A percentile compares a stretch with the other conserved stretches of the same genome.
These are phyloP conservation scores for Fusarium sp. DNA, from an alignment of 2,329 filamentous ascomycete species.

Conservation along the genomic window DNA sequence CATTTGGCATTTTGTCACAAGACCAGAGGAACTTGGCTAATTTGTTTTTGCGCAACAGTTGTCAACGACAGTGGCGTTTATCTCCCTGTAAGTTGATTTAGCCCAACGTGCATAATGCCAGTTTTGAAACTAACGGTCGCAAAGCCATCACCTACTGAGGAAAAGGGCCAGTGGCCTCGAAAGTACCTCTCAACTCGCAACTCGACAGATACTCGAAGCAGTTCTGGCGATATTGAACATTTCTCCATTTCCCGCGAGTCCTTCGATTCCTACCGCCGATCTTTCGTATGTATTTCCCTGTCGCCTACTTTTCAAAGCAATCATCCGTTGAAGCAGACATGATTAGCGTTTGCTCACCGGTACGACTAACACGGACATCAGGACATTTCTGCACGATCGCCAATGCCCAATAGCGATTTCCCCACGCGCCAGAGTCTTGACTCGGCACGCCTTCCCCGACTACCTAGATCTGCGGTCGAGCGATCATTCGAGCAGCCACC, in stretches of 20 bases:
- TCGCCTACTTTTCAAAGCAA: neutral
- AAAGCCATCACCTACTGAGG: constrained; percentile 89
- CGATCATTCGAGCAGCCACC: constrained; percentile 70
- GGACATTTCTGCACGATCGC: constrained; percentile 92
- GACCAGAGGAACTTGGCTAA: constrained; percentile 43
- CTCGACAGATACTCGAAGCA: constrained; percentile 68
- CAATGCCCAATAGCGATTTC: constrained; percentile 70
- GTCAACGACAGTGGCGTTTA: constrained; percentile 97
- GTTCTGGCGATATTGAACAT: constrained; percentile 85
- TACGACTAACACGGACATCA: constrained; percentile 53
- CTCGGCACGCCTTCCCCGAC: constrained; percentile 72
- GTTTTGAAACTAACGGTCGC: constrained; percentile 21
- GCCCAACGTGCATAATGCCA: neutral
- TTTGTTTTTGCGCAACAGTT: constrained; percentile 64
- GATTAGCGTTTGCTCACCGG: constrained; percentile 3
- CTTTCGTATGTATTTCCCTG: constrained; percentile 76
- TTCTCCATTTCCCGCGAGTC: constrained; percentile 97
- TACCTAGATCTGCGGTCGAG: constrained; percentile 71
- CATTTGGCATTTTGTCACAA: constrained; percentile 39
- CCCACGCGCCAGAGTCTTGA: constrained; percentile 84
- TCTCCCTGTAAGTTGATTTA: constrained; percentile 75
- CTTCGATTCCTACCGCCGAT: constrained; percentile 95
- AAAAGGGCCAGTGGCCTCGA: constrained; percentile 81
- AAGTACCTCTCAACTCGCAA: constrained; percentile 63
- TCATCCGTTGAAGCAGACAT: neutral